Base-by-base conservation (phyloP, 2,329 filamentous ascomycete genomes). In the Talaromyces sp. region DNA sequence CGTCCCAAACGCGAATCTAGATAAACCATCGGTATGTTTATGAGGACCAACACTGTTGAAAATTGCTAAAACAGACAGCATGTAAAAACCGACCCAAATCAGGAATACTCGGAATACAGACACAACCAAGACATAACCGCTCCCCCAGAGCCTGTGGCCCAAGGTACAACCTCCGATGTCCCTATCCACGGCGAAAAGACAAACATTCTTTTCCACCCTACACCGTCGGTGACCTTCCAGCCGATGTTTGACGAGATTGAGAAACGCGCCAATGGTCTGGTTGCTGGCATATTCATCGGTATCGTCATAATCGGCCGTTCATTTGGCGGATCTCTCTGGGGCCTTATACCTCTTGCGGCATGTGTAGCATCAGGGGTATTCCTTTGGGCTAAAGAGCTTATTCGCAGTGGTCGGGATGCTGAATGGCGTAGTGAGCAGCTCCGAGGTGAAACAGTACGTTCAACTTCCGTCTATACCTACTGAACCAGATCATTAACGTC, bases 131-230 rank as follows among this genome's bases (percentile, higher is more conserved):
- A 98, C 78, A 83, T 96, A 65, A 96, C 92, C 0, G 91, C 94
- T 0, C 94, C 94, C 2, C 94, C 94, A 1, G 93, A 96, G 69
- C 94, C 94, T 0, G 83, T 97, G 22, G 88, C 89, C 16, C 85
- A 89, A 65, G 92, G 92, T 27, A 87, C 89, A 39, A 98, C 94
- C 0, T 93, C 92, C 31, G 95, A 98, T 77, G 93, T 98, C 1
- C 95, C 95, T 3, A 96, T 98, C 66, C 91, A 93, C 73, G 94
- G 93, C 72, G 94, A 98, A 75, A 97, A 95, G 84, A 98, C 95
- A 3, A 97, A 97, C 68, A 89, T 98, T 19, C 85, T 97, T 35
- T 98, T 98, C 78, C 94, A 97, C 77, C 94, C 95, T 16, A 98
- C 94, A 0, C 94, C 94, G 0, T 90, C 90, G 0, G 86, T 97